phyloP scores from a whole-genome alignment of 805 yeast species.

The Saccharomycopsis amapae region DNA sequence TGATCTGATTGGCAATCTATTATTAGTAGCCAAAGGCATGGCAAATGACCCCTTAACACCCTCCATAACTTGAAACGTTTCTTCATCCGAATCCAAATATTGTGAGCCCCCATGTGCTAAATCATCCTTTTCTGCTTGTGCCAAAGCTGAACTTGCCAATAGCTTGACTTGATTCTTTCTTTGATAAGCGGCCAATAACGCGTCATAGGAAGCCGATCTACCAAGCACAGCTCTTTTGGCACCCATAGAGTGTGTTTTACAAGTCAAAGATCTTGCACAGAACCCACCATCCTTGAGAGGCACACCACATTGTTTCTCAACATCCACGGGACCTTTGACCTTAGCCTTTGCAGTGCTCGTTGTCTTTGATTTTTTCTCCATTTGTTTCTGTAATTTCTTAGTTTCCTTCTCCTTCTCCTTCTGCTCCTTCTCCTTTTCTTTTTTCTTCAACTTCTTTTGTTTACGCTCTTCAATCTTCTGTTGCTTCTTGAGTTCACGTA shows the following conservation, averaged over 20 bases:
- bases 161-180: conserved; percentile 85
- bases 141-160: conserved; percentile 75
- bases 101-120: conserved; percentile 39
- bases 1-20: conserved; percentile 59
- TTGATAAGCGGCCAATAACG: conserved; percentile 80
- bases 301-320: conserved; percentile 94
- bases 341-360: conserved; percentile 7
- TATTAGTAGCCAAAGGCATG: conserved; percentile 73
- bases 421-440: conserved; percentile 21
- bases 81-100: conserved; percentile 80
- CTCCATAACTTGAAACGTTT: conserved; percentile 82
- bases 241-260: conserved; percentile 98
- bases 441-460: conserved; percentile 22
- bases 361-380: conserved; percentile 35
- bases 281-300: conserved; percentile 88
- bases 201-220: conserved; percentile 87
- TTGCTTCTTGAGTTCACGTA: conserved; percentile 20
- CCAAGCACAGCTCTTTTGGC: conserved; percentile 95
- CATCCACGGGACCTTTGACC: conserved; percentile 83
- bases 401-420: conserved; percentile 22
- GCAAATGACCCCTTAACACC: conserved; percentile 80
- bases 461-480: conserved; percentile 17
- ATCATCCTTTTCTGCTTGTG: conserved; percentile 68
- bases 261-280: conserved; percentile 92
- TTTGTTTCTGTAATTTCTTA: conserved; percentile 26